Evolutionary conservation across 2,329 filamentous ascomycete genomes (phyloP), one percentile per base, ranked within the genome.

Genomic region (Neofusicoccum sp.): DNA sequence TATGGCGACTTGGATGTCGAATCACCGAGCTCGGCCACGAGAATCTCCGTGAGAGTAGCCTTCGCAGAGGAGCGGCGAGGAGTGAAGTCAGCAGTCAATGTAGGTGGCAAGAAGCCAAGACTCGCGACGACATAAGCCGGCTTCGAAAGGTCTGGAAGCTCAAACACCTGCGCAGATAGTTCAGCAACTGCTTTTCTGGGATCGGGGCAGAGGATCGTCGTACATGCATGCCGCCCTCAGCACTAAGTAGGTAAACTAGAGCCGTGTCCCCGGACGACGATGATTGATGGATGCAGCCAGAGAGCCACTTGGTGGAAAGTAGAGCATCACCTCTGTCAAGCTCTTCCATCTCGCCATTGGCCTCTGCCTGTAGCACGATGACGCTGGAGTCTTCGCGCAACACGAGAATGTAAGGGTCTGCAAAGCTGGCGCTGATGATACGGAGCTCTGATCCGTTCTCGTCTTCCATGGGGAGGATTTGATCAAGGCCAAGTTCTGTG

Each of bases 381-480:
- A 92, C 82, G 63, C 89, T 95, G 5, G 85, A 86, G 72, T 99
- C 92, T 65, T 96, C 91, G 61, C 91, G 84, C 20, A 96, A 78
- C 12, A 98, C 82, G 2, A 96, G 79, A 11, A 99, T 75, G 70
- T 92, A 97, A 0, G 91, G 91, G 67, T 98, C 93, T 20, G 85
- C 85, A 67, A 98, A 93, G 71, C 90, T 96, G 38, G 90, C 89
- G 68, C 86, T 89, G 47, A 92, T 79, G 43, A 95, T 88, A 58
- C 88, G 84, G 4, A 91, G 88, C 68, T 96, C 91, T 20, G 85
- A 87, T 11, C 89, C 92, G 65, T 95, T 90, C 68, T 96, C 95
- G 68, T 98, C 95, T 63, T 91, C 85, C 84, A 98, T 91, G 0
- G 93, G 91, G 53, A 97, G 83, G 59, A 99, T 98, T 70, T 98